These are phyloP conservation scores for Malus hybrid DNA, from an alignment of 331 rosid genomes.

Conservation along the genomic window DNA sequence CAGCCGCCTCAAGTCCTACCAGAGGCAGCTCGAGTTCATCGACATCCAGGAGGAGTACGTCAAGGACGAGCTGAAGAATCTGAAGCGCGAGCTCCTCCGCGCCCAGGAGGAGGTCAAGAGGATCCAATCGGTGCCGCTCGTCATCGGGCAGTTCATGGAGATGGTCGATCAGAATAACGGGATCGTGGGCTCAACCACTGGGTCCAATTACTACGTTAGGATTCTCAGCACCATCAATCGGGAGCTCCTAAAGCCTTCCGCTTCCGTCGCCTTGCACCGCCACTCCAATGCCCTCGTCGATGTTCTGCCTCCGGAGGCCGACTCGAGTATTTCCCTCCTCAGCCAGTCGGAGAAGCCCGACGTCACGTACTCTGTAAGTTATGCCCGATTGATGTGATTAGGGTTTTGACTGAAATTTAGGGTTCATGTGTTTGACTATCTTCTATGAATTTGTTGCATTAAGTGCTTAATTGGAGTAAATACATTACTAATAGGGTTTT, in stretches of 20 bases:
- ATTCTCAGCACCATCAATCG: conserved; percentile 91
- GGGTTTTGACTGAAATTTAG: neutral
- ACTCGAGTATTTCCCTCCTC: conserved; percentile 87
- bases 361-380: conserved; percentile 71
- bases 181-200: conserved; percentile 93
- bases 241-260: conserved; percentile 86
- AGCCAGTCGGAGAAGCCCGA: conserved; percentile 99
- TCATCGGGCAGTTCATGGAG: conserved; percentile 97
- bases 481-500: neutral
- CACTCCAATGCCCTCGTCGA: conserved; percentile 97
- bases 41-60: conserved; percentile 93
- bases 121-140: conserved; percentile 95
- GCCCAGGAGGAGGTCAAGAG: conserved; percentile 95
- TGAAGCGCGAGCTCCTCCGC: conserved; percentile 91
- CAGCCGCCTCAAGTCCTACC: conserved; percentile 64
- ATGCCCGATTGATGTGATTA: neutral
- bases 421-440: neutral
- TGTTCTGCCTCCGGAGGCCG: conserved; percentile 96
- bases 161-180: conserved; percentile 96
- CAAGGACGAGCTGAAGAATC: conserved; percentile 88
- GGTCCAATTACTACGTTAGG: conserved; percentile 88
- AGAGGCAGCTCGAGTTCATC: conserved; percentile 79
- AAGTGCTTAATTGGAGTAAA: neutral
- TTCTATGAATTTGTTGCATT: neutral
- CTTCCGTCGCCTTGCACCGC: conserved; percentile 91